Percentiles rank a stretch among this genome's conserved stretches.
These are phyloP conservation scores for Trebouxia sp. DNA, from an alignment of 139 green algal species.

Conservation along the genomic window DNA sequence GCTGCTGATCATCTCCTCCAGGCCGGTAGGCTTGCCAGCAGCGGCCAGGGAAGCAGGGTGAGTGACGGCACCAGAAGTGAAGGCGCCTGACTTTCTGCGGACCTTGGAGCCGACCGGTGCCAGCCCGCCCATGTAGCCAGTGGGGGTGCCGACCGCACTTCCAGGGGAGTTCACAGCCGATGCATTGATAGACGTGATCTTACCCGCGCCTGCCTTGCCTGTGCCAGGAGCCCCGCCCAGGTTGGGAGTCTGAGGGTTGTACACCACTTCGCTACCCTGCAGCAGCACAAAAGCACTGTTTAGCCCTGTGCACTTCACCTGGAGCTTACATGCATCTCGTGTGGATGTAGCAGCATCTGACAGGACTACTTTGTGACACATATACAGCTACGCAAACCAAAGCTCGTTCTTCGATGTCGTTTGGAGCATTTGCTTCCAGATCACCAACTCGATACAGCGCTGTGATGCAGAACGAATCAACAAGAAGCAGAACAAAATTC, in stretches of 20 bases:
- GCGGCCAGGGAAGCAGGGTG: slow-evolving; percentile 14
- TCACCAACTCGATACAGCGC: no score
- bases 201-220: not conserved
- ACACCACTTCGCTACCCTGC: slow-evolving; percentile 3
- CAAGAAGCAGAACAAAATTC: no score
- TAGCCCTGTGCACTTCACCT: no score
- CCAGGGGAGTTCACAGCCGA: not conserved
- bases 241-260: slow-evolving; percentile 10
- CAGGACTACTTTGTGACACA: no score
- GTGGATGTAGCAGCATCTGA: no score
- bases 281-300: no score
- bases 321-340: no score
- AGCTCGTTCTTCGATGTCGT: no score
- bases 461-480: no score
- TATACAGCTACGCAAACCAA: no score
- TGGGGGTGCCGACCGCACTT: not conserved
- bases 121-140: not conserved
- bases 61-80: slow-evolving; percentile 17
- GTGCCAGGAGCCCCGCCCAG: not conserved
- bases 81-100: slow-evolving; percentile 7
- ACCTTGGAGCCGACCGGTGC: not conserved
- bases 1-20: not conserved
- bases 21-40: slow-evolving; percentile 9
- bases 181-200: not conserved
- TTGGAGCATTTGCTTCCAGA: no score